Base-by-base conservation (phyloP, 1,139 yeast species). In the Sugiyamaella sp. region DNA sequence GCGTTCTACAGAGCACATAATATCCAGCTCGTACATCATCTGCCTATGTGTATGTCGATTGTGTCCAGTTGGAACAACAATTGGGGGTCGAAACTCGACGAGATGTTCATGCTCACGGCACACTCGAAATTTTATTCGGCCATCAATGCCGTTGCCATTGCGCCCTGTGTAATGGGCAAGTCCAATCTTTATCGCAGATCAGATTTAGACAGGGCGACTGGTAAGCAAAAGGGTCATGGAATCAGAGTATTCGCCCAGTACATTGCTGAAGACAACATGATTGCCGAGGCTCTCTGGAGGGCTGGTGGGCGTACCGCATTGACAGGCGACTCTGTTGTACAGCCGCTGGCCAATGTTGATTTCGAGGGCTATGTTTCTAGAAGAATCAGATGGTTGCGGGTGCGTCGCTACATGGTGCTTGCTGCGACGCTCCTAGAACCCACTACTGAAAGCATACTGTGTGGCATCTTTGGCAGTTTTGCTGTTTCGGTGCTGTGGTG, bases 121-220 rank as follows among this genome's bases (percentile, higher is more conserved):
- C 97, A 89, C 71, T 82, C 91, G 54, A 89, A 89, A 71, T 89
- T 89, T 68, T 89, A 89, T 69, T 81, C 85, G 4, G 84, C 89
- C 33, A 81, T 89, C 64, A 89, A 89, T 67, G 80, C 83, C 57
- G 71, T 86, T 14, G 81, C 85, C n/a, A 72, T 88, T 20, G 96
- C 96, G 0, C 95, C 97, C 0, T 89, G 97, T 71, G 95, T 89
- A 49, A 89, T 87, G 75, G 97, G 97, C n/a, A 89, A 90, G 68
- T 86, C 95, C 20, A 89, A 89, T 66, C 65, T 89, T 47, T 89
- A 87, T 68, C 75, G 95, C 19, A 76, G 82, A 46, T 80, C 89
- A 1, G 89, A 82, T 53, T 70, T 89, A 40, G 95, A 88, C 67
- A 62, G 60, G 20, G 84, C 95, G 0, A 50, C 55, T 19, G 44